Conservation (phyloP, 306 rosid species). For the Vigna radiata region DNA sequence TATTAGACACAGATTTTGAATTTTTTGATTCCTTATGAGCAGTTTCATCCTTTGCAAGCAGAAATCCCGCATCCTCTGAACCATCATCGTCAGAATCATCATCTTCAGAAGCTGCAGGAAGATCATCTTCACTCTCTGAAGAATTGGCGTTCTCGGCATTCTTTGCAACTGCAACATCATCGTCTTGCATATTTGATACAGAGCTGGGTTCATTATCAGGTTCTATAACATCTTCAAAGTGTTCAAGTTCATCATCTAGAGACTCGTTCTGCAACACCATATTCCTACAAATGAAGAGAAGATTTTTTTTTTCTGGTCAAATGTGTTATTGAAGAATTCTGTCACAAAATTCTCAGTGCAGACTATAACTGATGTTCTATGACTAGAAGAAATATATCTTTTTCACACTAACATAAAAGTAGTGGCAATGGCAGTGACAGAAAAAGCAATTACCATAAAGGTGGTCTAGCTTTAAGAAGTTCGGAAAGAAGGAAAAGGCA, state of each 20-base stretch:
- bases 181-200: slow-evolving; percentile 45
- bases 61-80: slow-evolving; percentile 57
- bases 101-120: slow-evolving; percentile 67
- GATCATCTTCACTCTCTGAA: slow-evolving; percentile 67
- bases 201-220: slow-evolving; percentile 55
- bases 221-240: slow-evolving; percentile 84
- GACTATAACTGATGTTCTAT: slow-evolving; percentile 1
- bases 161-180: slow-evolving; percentile 39
- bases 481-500: slow-evolving; percentile 95
- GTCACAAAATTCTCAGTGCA: neutral
- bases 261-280: slow-evolving; percentile 78
- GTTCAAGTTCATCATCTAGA: slow-evolving; percentile 86
- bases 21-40: slow-evolving; percentile 43
- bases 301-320: slow-evolving; percentile 1
- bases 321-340: neutral
- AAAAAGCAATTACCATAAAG: slow-evolving; percentile 66
- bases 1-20: slow-evolving; percentile 40
- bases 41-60: slow-evolving; percentile 53
- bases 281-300: slow-evolving; percentile 62
- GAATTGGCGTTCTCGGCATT: slow-evolving; percentile 52
- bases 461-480: slow-evolving; percentile 91
- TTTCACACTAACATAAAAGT: neutral
- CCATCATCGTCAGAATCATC: slow-evolving; percentile 71
- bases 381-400: neutral
- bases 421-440: slow-evolving; percentile 1